Evolutionary conservation across 805 yeast genomes (phyloP), one percentile per base, ranked within the genome.

Genomic region (Wickerhamomyces xylosicus): DNA sequence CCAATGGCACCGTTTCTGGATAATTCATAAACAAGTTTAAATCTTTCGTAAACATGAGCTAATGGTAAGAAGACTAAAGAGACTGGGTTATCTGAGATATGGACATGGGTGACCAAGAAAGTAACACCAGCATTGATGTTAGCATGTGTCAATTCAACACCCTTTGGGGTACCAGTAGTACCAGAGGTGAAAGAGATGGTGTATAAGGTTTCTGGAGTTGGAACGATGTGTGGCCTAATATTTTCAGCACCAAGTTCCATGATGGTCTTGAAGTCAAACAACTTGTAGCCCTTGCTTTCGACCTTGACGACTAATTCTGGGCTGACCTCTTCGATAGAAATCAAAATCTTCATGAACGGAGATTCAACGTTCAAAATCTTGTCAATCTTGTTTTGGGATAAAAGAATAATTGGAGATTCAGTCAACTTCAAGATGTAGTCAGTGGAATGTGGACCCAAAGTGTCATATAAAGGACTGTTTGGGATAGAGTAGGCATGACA

Each of bases 121-220:
- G 71, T 67, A 33, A 74, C 69, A 6, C 66, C 70, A 3, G 82
- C 68, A 11, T 69, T 62, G 10, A 72, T 64, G 50, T 69, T 69
- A 10, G 61, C 59, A 37, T 80, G 85, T 8, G 72, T 62, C 33
- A 73, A 42, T 37, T 68, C 72, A 15, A 77, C 87, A 38, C 89
- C 89, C 57, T 81, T 80, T 36, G 89, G 89, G 15, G 69, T 58
- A 15, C 86, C 86, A 1, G 87, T 79, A 2, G 89, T 80, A 25
- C 89, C 89, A 0, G 85, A 77, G 2, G 89, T 81, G 54, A 79
- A 80, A 7, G 80, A 74, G 36, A 81, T 71, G 15, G 87, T 77
- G 53, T 74, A 76, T 16, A 71, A 35, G 19, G 71, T 67, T 14
- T 72, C 68, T 1, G 77, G 71, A 1, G 56, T 60, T 19, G 85